A percentile compares a stretch with the other conserved stretches of the same genome.
Conservation (phyloP, 2,329 filamentous ascomycete genomes). For the Bimuria novae-zelandiae region DNA sequence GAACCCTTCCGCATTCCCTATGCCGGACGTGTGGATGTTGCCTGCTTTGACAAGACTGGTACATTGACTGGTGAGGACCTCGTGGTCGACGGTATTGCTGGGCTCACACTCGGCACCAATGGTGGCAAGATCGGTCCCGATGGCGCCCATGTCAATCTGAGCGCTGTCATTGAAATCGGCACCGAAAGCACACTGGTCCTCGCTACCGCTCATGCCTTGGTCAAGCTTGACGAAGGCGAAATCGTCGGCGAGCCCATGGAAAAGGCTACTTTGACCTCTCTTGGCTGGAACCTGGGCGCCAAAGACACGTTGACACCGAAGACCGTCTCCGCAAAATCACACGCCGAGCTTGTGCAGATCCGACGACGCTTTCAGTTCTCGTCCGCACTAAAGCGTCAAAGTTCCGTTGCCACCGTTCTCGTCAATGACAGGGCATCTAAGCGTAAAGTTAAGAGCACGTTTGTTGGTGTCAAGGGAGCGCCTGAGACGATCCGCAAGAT, state of each 20-base stretch:
- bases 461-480: slow-evolving; percentile 94
- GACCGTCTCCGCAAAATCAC: slow-evolving; percentile 53
- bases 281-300: slow-evolving; percentile 90
- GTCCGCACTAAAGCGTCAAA: slow-evolving; percentile 93
- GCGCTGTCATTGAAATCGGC: slow-evolving; percentile 69
- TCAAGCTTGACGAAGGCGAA: slow-evolving; percentile 95
- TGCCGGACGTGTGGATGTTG: slow-evolving; percentile 91
- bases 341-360: slow-evolving; percentile 81
- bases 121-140: slow-evolving; percentile 73
- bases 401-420: slow-evolving; percentile 84
- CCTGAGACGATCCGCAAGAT: slow-evolving; percentile 97
- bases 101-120: slow-evolving; percentile 72
- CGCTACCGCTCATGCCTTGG: slow-evolving; percentile 91
- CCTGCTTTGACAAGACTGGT: slow-evolving; percentile 98
- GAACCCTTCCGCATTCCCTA: slow-evolving; percentile 98
- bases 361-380: slow-evolving; percentile 98
- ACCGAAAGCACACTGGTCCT: slow-evolving; percentile 90
- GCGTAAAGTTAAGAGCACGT: slow-evolving; percentile 80
- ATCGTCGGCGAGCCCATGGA: slow-evolving; percentile 99
- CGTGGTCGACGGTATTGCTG: slow-evolving; percentile 95
- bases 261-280: slow-evolving; percentile 86
- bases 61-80: slow-evolving; percentile 95
- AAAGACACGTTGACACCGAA: slow-evolving; percentile 84
- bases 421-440: slow-evolving; percentile 72
- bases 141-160: slow-evolving; percentile 81